These are phyloP conservation scores for Diaporthe destruens DNA, from an alignment of 2,329 filamentous ascomycete species.

Conservation along the genomic window DNA sequence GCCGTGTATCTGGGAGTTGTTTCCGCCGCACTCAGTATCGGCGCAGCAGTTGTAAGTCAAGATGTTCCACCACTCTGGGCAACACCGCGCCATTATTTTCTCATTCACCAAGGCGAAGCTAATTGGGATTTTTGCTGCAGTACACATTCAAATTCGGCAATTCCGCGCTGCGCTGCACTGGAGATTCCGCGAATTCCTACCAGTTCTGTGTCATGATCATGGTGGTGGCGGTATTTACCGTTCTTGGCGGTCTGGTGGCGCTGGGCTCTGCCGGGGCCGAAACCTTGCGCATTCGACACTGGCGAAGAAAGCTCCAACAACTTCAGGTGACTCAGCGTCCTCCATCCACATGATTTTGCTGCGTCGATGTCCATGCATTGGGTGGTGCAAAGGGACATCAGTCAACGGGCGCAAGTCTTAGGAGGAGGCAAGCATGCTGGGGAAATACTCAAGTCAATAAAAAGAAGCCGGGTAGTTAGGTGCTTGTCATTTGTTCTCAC, in stretches of 20 bases:
- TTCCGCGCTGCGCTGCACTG: background rate
- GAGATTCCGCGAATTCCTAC: conserved; percentile 3
- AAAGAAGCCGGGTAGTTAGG: background rate
- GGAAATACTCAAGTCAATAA: background rate
- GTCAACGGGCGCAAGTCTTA: background rate
- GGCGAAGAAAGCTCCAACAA: background rate
- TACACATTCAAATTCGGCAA: background rate
- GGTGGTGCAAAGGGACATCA: too few species aligned
- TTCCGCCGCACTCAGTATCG: background rate
- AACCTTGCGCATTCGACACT: background rate
- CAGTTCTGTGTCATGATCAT: background rate
- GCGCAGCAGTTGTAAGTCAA: background rate
- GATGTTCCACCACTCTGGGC: background rate
- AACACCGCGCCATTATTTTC: background rate
- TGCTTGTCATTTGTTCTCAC: background rate
- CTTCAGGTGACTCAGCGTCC: background rate
- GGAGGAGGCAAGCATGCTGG: background rate
- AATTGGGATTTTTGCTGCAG: background rate
- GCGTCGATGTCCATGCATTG: too few species aligned
- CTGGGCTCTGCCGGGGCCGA: background rate
- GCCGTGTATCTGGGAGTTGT: background rate
- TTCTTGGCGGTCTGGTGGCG: too few species aligned
- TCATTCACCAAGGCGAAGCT: background rate
- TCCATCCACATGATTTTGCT: background rate
- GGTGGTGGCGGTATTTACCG: background rate